Evolutionary conservation across 805 yeast species (phyloP), one percentile per base, ranked within the genome.

Genomic region (Lachancea sp.): DNA sequence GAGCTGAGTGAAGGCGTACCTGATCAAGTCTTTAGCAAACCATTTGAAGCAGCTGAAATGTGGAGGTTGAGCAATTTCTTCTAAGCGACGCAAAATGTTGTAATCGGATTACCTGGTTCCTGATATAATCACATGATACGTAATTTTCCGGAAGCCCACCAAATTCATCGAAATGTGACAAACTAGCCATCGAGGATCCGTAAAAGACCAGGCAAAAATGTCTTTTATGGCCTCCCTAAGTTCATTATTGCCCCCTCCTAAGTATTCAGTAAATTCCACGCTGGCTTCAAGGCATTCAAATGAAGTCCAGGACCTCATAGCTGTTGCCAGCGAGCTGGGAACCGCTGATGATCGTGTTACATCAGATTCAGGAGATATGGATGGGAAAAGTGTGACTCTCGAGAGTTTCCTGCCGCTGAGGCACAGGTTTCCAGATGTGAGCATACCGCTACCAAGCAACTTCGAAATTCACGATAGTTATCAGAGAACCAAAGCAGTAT

Each of bases 381-480:
- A 4, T 19, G 16, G 17, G 9, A 24, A 25, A 15, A 33, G 34
- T 11, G 54, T 78, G 0, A 61, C 74, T 0, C 74, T 75, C 39
- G 68, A 71, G 25, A 83, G 76, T 40, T 71, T 83, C 22, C 70
- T 80, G 19, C 88, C 89, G 0, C 60, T 80, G 36, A 70, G 83
- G 47, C 77, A 58, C 53, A 66, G 61, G 44, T 52, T 61, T 22
- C 64, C 65, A 15, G 58, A 64, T 12, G 37, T 75, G 4, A 48
- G 61, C 3, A 51, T 75, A 5, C 69, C 75, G 2, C 49, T 60
- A 23, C 80, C 80, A 0, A 54, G 71, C 1, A 70, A 70, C 28
- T 73, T 69, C 13, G 70, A 70, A 16, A 60, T 78, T 4, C 56
- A 54, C 11, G 65, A 57, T 4, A 72, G 80, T 9, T 67, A 80